Evolutionary conservation across 306 rosid genomes (phyloP).

Genomic region (Dryas drummondii): DNA sequence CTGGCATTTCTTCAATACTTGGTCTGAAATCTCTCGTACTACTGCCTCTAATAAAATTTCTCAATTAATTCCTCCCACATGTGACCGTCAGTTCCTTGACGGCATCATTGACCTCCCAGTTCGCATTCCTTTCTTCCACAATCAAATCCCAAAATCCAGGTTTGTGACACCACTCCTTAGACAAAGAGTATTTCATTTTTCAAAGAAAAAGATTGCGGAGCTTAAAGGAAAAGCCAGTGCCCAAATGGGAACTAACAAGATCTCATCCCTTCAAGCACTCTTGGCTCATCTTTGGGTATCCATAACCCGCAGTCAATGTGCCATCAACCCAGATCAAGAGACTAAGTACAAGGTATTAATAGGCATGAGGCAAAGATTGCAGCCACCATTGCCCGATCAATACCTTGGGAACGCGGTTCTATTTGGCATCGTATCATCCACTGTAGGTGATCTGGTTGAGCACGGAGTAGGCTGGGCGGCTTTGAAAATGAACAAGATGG

Average conservation of each 20-base stretch:
- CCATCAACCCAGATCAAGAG: constrained; percentile 9
- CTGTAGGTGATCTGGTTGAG: constrained; percentile 29
- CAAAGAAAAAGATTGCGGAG: constrained; percentile 24
- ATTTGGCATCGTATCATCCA: neutral
- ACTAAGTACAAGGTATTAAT: neutral
- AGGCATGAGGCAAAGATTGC: constrained; percentile 22
- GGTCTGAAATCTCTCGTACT: constrained; percentile 34
- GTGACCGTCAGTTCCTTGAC: constrained; percentile 7
- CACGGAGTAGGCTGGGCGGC: constrained; percentile 36
- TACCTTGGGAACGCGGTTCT: constrained; percentile 33
- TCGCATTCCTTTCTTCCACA: constrained; percentile 3
- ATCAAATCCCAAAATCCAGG: neutral
- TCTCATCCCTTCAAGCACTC: constrained; percentile 53
- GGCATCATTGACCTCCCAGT: constrained; percentile 3
- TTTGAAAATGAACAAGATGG: constrained; percentile 34
- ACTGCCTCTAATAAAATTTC: neutral
- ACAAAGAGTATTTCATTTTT: constrained; percentile 31
- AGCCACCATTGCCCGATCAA: constrained; percentile 26
- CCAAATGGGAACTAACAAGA: constrained; percentile 15
- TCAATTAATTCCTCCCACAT: neutral
- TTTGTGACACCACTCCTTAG: neutral
- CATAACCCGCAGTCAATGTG: constrained; percentile 17
- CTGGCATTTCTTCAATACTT: constrained; percentile 44
- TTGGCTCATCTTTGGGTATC: constrained; percentile 38
- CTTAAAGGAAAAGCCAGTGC: constrained; percentile 41